phyloP scores from a whole-genome alignment of 1,139 yeast species.

The Taphrina wiesneri region DNA sequence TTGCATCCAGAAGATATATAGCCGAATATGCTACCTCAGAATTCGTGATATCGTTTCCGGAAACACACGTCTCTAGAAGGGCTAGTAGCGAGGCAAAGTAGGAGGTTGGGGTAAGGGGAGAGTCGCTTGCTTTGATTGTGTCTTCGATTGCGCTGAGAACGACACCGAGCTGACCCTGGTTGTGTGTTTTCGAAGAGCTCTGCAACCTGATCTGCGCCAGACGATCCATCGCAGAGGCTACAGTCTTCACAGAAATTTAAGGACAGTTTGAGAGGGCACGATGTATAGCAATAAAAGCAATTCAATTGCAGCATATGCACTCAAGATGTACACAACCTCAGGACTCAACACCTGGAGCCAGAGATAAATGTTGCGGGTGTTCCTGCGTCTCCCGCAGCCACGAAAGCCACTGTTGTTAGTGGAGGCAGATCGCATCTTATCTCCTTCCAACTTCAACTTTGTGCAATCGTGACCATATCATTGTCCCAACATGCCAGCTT shows the following conservation, averaged over 20 bases:
- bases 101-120: constrained; percentile 61
- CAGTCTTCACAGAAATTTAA: background rate
- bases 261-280: background rate
- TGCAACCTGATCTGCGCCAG: constrained; percentile 36
- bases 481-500: too few species aligned
- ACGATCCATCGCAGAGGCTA: constrained; percentile 18
- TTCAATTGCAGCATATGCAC: too few species aligned
- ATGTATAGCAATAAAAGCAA: background rate
- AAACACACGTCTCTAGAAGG: constrained; percentile 35
- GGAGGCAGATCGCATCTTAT: background rate
- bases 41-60: constrained; percentile 59
- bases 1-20: constrained; percentile 76
- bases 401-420: background rate
- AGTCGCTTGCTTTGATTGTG: constrained; percentile 70
- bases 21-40: constrained; percentile 68
- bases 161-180: constrained; percentile 52
- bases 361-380: constrained; percentile 15
- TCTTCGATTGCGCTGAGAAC: constrained; percentile 89
- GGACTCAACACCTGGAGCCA: background rate
- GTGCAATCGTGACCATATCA: too few species aligned
- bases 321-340: background rate
- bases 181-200: constrained; percentile 32
- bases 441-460: background rate
- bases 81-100: constrained; percentile 71
- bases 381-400: constrained; percentile 19